A percentile compares a stretch with the other conserved stretches of the same genome.
Conservation (phyloP, 305 asterid species). For the Fraxinus sp. region DNA sequence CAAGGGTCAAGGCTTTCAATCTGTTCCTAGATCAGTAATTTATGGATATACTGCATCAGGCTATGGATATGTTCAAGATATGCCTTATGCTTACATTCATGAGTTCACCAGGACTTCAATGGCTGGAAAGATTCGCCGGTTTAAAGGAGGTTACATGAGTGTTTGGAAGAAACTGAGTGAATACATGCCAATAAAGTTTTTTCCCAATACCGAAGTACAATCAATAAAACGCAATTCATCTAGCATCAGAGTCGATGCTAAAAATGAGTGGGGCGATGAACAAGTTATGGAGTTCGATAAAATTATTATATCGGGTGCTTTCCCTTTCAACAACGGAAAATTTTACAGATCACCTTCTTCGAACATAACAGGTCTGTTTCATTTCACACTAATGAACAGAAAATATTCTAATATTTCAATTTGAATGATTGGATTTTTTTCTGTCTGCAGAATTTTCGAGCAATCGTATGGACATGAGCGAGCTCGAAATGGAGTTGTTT, state of each 20-base stretch:
- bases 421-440: constrained; percentile 15
- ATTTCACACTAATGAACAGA: not conserved
- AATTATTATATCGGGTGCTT: constrained; percentile 66
- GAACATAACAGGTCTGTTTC: constrained; percentile 35
- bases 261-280: constrained; percentile 30
- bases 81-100: constrained; percentile 77
- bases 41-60: constrained; percentile 88
- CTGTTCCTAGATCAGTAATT: constrained; percentile 71
- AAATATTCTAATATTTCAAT: not conserved
- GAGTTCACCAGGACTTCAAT: constrained; percentile 83
- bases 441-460: constrained; percentile 37
- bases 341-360: constrained; percentile 57
- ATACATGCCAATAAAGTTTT: constrained; percentile 49
- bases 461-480: constrained; percentile 44
- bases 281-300: constrained; percentile 55
- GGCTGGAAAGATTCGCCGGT: constrained; percentile 79
- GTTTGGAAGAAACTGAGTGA: constrained; percentile 65
- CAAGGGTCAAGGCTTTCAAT: constrained; percentile 47
- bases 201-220: constrained; percentile 60
- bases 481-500: constrained; percentile 60
- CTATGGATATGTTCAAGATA: constrained; percentile 73
- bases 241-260: constrained; percentile 31
- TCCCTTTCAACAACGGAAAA: constrained; percentile 54
- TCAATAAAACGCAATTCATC: constrained; percentile 44
- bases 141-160: constrained; percentile 69